phyloP scores from a whole-genome alignment of 2,329 filamentous ascomycete species.

The Colletotrichum filicis region DNA sequence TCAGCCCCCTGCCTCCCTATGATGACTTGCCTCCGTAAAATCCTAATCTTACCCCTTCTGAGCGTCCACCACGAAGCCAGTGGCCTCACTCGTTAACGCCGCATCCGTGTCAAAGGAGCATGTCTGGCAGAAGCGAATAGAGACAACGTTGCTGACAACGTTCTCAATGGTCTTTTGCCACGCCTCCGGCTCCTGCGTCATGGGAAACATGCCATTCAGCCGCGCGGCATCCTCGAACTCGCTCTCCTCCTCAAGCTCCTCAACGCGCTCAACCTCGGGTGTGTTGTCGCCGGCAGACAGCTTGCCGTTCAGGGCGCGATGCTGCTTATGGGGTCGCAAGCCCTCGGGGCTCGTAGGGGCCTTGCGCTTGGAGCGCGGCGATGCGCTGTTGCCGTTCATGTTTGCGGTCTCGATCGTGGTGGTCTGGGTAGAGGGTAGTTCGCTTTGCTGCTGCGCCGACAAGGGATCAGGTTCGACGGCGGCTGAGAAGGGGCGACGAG shows the following conservation, averaged over 20 bases:
- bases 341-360: conserved; percentile 55
- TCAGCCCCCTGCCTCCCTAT: background rate
- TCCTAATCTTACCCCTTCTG: conserved; percentile 75
- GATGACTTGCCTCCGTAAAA: background rate
- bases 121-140: conserved; percentile 98
- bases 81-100: conserved; percentile 93
- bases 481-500: background rate
- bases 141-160: conserved; percentile 94
- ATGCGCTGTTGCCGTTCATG: conserved; percentile 57
- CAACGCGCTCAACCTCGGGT: conserved; percentile 50
- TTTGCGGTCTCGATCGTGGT: conserved; percentile 31
- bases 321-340: conserved; percentile 53
- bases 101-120: conserved; percentile 98
- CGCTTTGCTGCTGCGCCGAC: conserved; percentile 5
- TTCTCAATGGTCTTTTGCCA: conserved; percentile 97
- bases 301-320: conserved; percentile 58
- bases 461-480: conserved; percentile 2
- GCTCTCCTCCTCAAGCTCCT: conserved; percentile 50
- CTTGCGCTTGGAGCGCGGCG: conserved; percentile 63
- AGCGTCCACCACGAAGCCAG: conserved; percentile 96
- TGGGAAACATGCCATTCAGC: conserved; percentile 33
- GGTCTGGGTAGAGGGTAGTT: background rate
- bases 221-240: conserved; percentile 52
- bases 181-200: conserved; percentile 57
- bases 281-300: conserved; percentile 62